phyloP scores from a whole-genome alignment of 2,329 filamentous ascomycete genomes.

The Trichoderma lentiforme region DNA sequence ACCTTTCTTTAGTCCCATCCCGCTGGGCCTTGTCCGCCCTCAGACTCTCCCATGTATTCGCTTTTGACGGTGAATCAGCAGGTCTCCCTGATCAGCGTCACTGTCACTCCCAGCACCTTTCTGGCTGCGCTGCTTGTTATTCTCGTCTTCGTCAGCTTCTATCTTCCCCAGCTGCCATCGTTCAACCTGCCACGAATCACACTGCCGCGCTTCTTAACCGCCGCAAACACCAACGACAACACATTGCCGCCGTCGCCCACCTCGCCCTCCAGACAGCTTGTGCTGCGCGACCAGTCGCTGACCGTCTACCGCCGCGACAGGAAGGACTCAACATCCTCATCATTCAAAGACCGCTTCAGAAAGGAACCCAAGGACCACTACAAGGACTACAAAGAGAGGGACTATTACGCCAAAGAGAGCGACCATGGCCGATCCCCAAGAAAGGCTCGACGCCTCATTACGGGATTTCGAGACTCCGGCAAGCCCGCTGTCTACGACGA shows the following conservation, averaged over 20 bases:
- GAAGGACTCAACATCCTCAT: not conserved
- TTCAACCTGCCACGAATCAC: conserved; percentile 34
- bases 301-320: conserved; percentile 31
- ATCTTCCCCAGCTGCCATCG: conserved; percentile 37
- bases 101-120: conserved; percentile 56
- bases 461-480: conserved; percentile 53
- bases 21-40: conserved; percentile 18
- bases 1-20: conserved; percentile 12
- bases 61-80: conserved; percentile 60
- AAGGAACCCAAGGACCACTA: conserved; percentile 16
- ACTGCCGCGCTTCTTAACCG: conserved; percentile 29
- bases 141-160: conserved; percentile 51
- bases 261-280: conserved; percentile 25
- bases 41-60: conserved; percentile 49
- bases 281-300: conserved; percentile 34
- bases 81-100: conserved; percentile 58
- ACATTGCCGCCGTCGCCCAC: conserved; percentile 24
- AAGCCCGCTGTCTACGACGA: conserved; percentile 31
- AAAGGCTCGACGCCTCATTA: conserved; percentile 50
- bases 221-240: conserved; percentile 23
- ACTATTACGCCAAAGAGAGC: conserved; percentile 13
- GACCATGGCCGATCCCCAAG: conserved; percentile 34
- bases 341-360: not conserved
- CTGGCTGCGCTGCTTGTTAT: conserved; percentile 49
- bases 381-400: conserved; percentile 15